These are phyloP conservation scores for Anthracocystis setariae DNA, from an alignment of 1,284 basidiomycete species.

Conservation along the genomic window DNA sequence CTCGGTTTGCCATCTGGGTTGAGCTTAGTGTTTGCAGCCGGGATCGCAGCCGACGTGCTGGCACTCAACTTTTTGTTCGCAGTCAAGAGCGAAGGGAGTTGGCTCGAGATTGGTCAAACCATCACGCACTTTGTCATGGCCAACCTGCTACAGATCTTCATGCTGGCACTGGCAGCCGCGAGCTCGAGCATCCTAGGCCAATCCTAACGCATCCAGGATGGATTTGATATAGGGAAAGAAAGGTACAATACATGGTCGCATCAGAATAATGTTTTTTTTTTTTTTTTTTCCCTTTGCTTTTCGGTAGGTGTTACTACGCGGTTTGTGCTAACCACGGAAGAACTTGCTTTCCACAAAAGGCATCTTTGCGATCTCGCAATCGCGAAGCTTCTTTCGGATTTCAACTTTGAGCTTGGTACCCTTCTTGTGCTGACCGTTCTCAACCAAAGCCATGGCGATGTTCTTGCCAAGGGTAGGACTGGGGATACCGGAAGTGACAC, in stretches of 20 bases:
- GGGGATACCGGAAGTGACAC: constrained; percentile 94
- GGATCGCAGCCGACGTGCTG: constrained; percentile 59
- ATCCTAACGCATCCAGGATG: no score
- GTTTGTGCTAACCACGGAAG: constrained; percentile 51
- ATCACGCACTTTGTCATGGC: constrained; percentile 89
- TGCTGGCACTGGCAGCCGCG: constrained; percentile 50
- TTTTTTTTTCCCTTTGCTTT: neutral
- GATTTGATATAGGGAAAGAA: no score
- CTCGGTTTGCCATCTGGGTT: constrained; percentile 44
- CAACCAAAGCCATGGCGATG: constrained; percentile 94
- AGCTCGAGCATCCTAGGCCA: constrained; percentile 34
- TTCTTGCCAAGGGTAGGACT: constrained; percentile 89
- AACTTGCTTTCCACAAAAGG: constrained; percentile 75
- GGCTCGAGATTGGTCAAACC: constrained; percentile 88
- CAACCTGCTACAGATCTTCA: constrained; percentile 81
- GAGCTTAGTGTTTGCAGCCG: constrained; percentile 55
- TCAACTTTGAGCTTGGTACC: constrained; percentile 83
- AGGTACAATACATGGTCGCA: no score
- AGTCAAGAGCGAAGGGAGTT: constrained; percentile 84
- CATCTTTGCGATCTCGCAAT: constrained; percentile 79
- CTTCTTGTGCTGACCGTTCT: constrained; percentile 84
- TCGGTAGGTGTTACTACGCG: neutral
- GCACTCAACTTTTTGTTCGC: constrained; percentile 84
- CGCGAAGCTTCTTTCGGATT: constrained; percentile 78
- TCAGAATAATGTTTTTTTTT: neutral